These are phyloP conservation scores for Sporodiniella umbellata DNA, from an alignment of 371 early-diverging fungal genomes.

Conservation along the genomic window DNA sequence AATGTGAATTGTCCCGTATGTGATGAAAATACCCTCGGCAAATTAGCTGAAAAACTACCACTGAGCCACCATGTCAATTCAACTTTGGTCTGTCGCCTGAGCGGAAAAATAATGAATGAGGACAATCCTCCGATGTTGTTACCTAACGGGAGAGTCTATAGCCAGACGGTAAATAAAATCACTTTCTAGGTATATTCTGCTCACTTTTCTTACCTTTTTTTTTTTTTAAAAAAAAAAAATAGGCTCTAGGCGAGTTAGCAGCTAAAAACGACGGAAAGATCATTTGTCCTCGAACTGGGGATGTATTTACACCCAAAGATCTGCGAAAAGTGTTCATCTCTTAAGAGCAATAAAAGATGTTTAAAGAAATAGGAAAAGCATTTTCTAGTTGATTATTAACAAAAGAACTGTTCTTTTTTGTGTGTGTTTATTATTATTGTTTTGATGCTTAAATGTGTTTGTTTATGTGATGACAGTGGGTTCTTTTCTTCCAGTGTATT, in stretches of 20 bases:
- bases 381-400: too few species aligned
- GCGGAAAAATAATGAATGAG: slow-evolving; percentile 89
- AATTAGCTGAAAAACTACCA: slow-evolving; percentile 80
- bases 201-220: neutral
- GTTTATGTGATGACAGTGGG: slow-evolving; percentile 93
- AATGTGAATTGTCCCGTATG: slow-evolving; percentile 96
- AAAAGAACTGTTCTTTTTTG: too few species aligned
- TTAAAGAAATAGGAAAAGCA: neutral
- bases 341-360: too few species aligned
- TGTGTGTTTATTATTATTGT: slow-evolving; percentile 15
- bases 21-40: slow-evolving; percentile 75
- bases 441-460: slow-evolving; percentile 36
- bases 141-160: slow-evolving; percentile 95
- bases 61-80: slow-evolving; percentile 92
- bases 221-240: slow-evolving; percentile 3
- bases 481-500: slow-evolving; percentile 83
- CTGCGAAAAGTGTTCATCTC: slow-evolving; percentile 87
- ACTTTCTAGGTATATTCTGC: neutral
- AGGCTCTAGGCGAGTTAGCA: slow-evolving; percentile 84
- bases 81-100: slow-evolving; percentile 87
- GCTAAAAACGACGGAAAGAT: slow-evolving; percentile 71
- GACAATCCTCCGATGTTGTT: slow-evolving; percentile 93
- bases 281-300: slow-evolving; percentile 79
- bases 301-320: slow-evolving; percentile 57
- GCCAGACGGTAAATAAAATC: slow-evolving; percentile 52